Conservation (phyloP, 139 green algal species). For the Mesotaenium endlicherianum region DNA sequence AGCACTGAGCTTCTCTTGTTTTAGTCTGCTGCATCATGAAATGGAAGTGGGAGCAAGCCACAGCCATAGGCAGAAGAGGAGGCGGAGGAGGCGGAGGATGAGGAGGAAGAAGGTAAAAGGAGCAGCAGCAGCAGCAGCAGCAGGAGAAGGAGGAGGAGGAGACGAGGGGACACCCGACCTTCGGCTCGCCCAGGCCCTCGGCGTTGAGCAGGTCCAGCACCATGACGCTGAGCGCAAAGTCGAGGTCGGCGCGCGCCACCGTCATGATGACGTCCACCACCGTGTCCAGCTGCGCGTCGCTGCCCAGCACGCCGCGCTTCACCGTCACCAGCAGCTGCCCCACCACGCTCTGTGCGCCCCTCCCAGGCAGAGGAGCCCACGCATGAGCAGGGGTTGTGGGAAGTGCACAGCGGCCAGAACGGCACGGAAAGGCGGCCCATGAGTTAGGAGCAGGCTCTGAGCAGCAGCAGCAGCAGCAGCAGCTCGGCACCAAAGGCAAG, state of each 20-base stretch:
- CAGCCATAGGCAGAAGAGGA: neutral
- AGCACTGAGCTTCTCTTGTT: too few relatives aligned
- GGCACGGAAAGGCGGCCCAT: neutral
- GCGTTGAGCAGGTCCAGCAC: slow-evolving; percentile 69
- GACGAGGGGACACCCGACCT: slow-evolving; percentile 10
- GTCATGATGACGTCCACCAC: slow-evolving; percentile 46
- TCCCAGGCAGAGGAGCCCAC: too few relatives aligned
- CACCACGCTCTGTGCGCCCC: slow-evolving; percentile 11
- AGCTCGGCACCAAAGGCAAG: too few relatives aligned
- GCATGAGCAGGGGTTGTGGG: neutral
- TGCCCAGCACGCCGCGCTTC: slow-evolving; percentile 30
- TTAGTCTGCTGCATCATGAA: too few relatives aligned
- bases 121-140: neutral
- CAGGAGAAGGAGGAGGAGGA: neutral
- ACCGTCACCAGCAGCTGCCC: slow-evolving; percentile 32
- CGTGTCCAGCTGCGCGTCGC: slow-evolving; percentile 44
- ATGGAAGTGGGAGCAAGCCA: neutral
- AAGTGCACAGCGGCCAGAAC: neutral
- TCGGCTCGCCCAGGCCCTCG: slow-evolving; percentile 62
- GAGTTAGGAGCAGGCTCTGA: neutral
- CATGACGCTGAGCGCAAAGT: slow-evolving; percentile 56
- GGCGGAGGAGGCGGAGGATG: neutral
- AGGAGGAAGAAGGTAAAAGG: neutral
- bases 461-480: neutral
- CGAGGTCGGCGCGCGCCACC: slow-evolving; percentile 31